Evolutionary conservation across 495 filamentous ascomycete species (phyloP), one percentile per base, ranked within the genome.

Genomic region (Daldinia grandis): DNA sequence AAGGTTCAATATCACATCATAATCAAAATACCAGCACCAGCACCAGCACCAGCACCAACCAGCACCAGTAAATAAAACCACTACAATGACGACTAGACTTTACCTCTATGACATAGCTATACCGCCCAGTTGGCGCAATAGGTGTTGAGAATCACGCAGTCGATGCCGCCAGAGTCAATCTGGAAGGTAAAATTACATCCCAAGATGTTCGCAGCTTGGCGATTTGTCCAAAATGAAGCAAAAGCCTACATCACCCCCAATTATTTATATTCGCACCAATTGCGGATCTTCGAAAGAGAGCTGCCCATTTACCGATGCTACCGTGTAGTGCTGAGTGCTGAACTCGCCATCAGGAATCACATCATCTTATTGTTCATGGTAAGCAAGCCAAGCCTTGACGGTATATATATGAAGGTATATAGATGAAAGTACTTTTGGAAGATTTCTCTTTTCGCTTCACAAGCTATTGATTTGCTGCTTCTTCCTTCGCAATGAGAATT

Each of bases 151-250:
- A 69, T 69, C 61, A 27, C 67, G 67, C 54, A 64, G 55, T 35
- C 33, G 55, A 44, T 35, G 54, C 19, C 19, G 6, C 59, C 44
- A 55, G 55, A 47, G 53, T 64, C 55, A 64, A 69, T 69, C 35
- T 30, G 67, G 67, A 64, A 69, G 67, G 67, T 69, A 49, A 17
- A 30, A 21, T 55, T n/a, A 6, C 19, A 58, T 21, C 31, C 31
- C 9, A 37, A 38, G 66, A 55, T 53, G 38, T 27, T 44, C 14
- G 54, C 59, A 54, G 53, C 66, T 69, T 69, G 66, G 66, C 66
- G 51, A 35, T 14, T 28, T 27, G 30, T 47, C 42, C 30, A 27
- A 53, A 58, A 58, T 51, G 15, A 54, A 28, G 9, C 15, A 47
- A 47, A 47, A 1, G 9, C 21, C 42, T 47, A 47, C 17, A 47